Percentiles rank a stretch among this genome's conserved stretches.
Evolutionary conservation across 768 basidiomycete species (phyloP).

Genomic region (Pseudohyphozyma bogoriensis): DNA sequence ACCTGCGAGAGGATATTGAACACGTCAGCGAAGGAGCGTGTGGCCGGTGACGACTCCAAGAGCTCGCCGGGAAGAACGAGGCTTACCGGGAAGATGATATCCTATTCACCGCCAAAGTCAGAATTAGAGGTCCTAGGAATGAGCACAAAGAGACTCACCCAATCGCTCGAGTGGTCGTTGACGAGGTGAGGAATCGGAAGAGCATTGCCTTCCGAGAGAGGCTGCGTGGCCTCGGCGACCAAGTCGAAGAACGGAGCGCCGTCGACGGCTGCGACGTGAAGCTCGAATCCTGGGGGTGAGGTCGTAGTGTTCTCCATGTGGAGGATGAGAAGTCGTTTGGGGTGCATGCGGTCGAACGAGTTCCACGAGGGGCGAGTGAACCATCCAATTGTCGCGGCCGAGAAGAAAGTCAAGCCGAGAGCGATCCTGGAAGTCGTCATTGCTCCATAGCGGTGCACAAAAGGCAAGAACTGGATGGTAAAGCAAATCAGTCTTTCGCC

Average conservation of each 20-base stretch:
- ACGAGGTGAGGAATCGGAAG: slow-evolving; percentile 25
- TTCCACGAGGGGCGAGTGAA: slow-evolving; percentile 43
- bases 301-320: slow-evolving; percentile 67
- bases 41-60: not conserved
- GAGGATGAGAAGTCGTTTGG: slow-evolving; percentile 72
- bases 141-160: no score
- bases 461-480: slow-evolving; percentile 44
- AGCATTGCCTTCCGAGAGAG: slow-evolving; percentile 47
- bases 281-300: slow-evolving; percentile 48
- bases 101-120: slow-evolving; percentile 85
- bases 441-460: slow-evolving; percentile 60
- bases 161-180: slow-evolving; percentile 60
- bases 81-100: slow-evolving; percentile 70
- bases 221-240: slow-evolving; percentile 50
- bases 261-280: slow-evolving; percentile 76
- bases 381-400: slow-evolving; percentile 48
- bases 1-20: slow-evolving; percentile 29
- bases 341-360: slow-evolving; percentile 76
- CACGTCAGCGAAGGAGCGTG: no score
- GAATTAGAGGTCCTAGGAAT: no score
- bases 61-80: slow-evolving; percentile 44
- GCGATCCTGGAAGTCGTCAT: slow-evolving; percentile 36
- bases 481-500: not conserved
- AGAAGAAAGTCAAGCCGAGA: slow-evolving; percentile 44
- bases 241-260: slow-evolving; percentile 61